Evolutionary conservation across 2,329 filamentous ascomycete species (phyloP), one percentile per base, ranked within the genome.

Genomic region (Cladosporium halotolerans): DNA sequence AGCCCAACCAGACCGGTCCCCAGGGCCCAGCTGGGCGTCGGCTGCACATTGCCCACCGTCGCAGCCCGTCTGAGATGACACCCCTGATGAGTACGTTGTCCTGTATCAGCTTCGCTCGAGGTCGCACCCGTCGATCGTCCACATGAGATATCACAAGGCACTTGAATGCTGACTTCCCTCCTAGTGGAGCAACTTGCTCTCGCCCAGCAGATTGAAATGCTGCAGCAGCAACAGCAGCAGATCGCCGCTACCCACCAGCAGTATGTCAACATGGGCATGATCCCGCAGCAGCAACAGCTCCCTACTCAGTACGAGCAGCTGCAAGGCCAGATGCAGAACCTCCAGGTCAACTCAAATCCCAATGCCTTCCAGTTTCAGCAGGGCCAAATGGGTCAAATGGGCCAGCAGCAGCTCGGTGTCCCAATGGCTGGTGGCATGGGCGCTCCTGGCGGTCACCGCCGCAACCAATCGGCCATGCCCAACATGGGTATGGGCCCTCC

Each of bases 221-320:
- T 97, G 67, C 92, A 97, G 76, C 90, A 96, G 72, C 93, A 97
- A 72, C 93, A 97, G 71, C 91, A 97, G 73, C 91, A 96, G 71
- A 95, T 97, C 68, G 89, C 95, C 74, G 89, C 89, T 64, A 93
- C 89, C 60, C 90, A 96, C 68, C 91, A 96, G 74, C 92, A 97
- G 75, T 96, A 96, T 77, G 86, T 96, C 66, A 96, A 93, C 72
- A 91, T 96, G 88, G 89, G 89, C 71, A 90, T 97, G 81, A 85
- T 97, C 65, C 86, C 87, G 62, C 86, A 88, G 50, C 86, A 88
- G 66, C 92, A 96, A 74, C 81, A 83, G 62, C 78, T 96, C 55
- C 83, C 82, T 62, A 84, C 83, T 61, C 80, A 79, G 64, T 93
- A 88, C 77, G 86, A 85, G 75, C 85, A 85, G 66, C 76, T 91